A percentile compares a stretch with the other conserved stretches of the same genome.
Evolutionary conservation across 352 stramenopile species (phyloP).

Genomic region (Phytophthora tubulina): DNA sequence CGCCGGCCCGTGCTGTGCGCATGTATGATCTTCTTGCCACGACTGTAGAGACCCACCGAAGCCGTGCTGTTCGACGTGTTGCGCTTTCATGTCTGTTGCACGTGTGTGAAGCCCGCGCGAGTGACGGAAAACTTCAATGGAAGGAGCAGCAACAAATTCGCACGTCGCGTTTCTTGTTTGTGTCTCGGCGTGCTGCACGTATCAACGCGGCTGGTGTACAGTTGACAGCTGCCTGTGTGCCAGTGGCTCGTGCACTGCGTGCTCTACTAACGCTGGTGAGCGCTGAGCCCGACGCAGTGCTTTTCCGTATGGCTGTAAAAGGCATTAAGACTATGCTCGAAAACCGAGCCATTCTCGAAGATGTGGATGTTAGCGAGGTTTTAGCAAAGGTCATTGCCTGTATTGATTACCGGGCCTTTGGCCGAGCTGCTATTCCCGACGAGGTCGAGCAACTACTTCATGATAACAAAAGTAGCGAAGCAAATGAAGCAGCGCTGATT

Average conservation of each 20-base stretch:
- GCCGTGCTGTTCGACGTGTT: conserved; percentile 61
- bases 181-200: conserved; percentile 52
- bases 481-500: conserved; percentile 9
- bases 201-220: conserved; percentile 36
- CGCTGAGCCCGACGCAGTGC: conserved; percentile 66
- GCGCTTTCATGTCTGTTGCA: conserved; percentile 76
- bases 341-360: conserved; percentile 80
- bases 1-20: conserved; percentile 65
- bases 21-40: conserved; percentile 87
- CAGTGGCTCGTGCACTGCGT: conserved; percentile 65
- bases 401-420: conserved; percentile 87
- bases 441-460: conserved; percentile 52
- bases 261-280: conserved; percentile 81
- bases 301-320: conserved; percentile 83
- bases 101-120: conserved; percentile 72
- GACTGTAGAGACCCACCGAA: conserved; percentile 74
- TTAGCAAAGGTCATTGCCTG: conserved; percentile 83
- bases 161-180: conserved; percentile 84
- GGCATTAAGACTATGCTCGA: conserved; percentile 80
- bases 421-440: conserved; percentile 74
- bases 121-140: conserved; percentile 75
- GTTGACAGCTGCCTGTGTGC: conserved; percentile 59
- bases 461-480: conserved; percentile 20
- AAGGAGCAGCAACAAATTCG: conserved; percentile 62
- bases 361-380: conserved; percentile 89